Evolutionary conservation across 1,139 yeast species (phyloP).

Genomic region (Suhomyces bolitotheri): DNA sequence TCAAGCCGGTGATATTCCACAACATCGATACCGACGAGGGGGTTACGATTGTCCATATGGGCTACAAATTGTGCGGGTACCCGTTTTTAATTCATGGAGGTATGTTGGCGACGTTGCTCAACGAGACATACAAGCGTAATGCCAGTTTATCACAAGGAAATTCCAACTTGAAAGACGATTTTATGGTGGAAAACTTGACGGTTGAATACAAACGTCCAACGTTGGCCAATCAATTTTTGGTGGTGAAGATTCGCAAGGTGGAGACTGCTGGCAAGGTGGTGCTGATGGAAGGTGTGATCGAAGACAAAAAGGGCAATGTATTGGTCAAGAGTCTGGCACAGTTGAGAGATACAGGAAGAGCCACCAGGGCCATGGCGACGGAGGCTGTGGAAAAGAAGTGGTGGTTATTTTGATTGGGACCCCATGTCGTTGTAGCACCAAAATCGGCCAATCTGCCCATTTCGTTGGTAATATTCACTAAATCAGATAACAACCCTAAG

Average conservation of each 20-base stretch:
- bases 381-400: constrained; percentile 1
- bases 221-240: constrained; percentile 74
- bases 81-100: constrained; percentile 93
- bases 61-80: constrained; percentile 79
- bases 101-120: constrained; percentile 75
- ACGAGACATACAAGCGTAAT: constrained; percentile 67
- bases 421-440: too few relatives aligned
- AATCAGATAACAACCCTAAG: too few relatives aligned
- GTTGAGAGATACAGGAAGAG: constrained; percentile 43
- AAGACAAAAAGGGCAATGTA: constrained; percentile 36
- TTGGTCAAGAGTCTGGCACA: constrained; percentile 41
- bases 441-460: too few relatives aligned
- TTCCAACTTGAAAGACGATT: constrained; percentile 42
- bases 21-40: constrained; percentile 58
- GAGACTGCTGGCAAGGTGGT: constrained; percentile 28
- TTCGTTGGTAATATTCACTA: too few relatives aligned
- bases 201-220: constrained; percentile 73
- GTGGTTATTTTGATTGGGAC: constrained; percentile 1
- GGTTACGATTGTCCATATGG: constrained; percentile 72
- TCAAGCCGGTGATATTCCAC: constrained; percentile 71
- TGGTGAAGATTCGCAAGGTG: constrained; percentile 54
- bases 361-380: constrained; percentile 16
- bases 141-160: constrained; percentile 42
- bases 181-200: constrained; percentile 50
- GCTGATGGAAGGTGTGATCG: constrained; percentile 33